These are phyloP conservation scores for Cordyceps javanica DNA, from an alignment of 2,329 filamentous ascomycete species.

Conservation along the genomic window DNA sequence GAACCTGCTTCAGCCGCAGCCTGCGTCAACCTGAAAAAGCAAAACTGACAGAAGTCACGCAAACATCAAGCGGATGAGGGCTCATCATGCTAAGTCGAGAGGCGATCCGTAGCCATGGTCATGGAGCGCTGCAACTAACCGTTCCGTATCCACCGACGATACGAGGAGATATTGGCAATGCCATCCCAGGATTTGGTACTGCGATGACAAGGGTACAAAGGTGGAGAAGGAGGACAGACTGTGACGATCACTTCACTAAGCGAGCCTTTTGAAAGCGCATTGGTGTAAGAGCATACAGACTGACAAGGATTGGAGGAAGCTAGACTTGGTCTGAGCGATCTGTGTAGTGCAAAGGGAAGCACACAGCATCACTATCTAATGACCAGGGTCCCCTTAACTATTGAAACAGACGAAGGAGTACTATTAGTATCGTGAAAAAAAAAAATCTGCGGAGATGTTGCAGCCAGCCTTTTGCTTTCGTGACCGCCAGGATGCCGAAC, in stretches of 20 bases:
- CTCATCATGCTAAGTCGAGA: background rate
- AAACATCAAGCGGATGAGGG: background rate
- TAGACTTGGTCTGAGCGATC: no score
- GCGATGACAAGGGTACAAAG: background rate
- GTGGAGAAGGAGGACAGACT: background rate
- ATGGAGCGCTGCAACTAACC: background rate
- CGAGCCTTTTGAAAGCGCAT: background rate
- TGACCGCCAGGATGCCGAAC: background rate
- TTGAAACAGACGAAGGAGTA: no score
- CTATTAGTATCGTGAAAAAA: no score
- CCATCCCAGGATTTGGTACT: background rate
- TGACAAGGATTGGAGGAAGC: background rate
- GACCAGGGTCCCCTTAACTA: no score
- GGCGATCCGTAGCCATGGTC: background rate
- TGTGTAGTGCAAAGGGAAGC: no score
- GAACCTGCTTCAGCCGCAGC: no score
- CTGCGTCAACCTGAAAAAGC: background rate
- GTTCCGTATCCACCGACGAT: background rate
- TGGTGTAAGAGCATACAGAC: background rate
- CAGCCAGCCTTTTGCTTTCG: no score
- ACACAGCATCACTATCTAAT: no score
- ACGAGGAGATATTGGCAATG: background rate
- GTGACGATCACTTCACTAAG: no score
- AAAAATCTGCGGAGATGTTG: no score
- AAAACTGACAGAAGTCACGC: background rate